phyloP scores from a whole-genome alignment of 768 basidiomycete genomes.

The Tylopilus plumbeoviolaceoides region DNA sequence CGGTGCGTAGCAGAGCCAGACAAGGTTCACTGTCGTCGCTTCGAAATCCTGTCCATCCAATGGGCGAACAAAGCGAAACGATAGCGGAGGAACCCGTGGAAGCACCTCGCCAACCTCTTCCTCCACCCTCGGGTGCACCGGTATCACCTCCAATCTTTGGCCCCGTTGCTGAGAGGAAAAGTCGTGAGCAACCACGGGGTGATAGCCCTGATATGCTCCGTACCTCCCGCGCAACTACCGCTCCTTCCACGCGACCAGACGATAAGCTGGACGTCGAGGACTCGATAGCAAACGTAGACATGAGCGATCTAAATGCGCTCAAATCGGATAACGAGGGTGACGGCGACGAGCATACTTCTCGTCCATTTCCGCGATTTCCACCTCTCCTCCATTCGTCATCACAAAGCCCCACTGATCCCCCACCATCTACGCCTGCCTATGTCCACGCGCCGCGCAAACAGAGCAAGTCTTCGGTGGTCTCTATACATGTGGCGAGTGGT shows the following conservation, averaged over 20 bases:
- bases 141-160: conserved; percentile 5
- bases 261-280: conserved; percentile 15
- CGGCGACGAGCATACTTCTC: conserved; percentile 21
- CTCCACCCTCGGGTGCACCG: background rate
- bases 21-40: conserved; percentile 29
- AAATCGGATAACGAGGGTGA: conserved; percentile 28
- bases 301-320: conserved; percentile 30
- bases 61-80: conserved; percentile 5
- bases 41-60: conserved; percentile 19
- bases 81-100: conserved; percentile 20
- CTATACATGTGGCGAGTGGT: conserved; percentile 10
- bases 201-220: conserved; percentile 22
- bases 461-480: conserved; percentile 14
- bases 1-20: conserved; percentile 17
- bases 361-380: conserved; percentile 26
- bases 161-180: conserved; percentile 6
- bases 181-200: conserved; percentile 8
- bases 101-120: background rate
- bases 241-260: background rate
- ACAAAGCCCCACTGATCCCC: conserved; percentile 5
- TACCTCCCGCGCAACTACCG: conserved; percentile 12
- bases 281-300: conserved; percentile 28
- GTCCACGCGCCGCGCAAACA: conserved; percentile 23
- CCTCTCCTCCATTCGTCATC: conserved; percentile 18
- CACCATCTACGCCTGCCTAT: conserved; percentile 11